Percentiles rank a stretch among this genome's conserved stretches.
Conservation (phyloP, 768 basidiomycete species). For the Boletus huronensis region DNA sequence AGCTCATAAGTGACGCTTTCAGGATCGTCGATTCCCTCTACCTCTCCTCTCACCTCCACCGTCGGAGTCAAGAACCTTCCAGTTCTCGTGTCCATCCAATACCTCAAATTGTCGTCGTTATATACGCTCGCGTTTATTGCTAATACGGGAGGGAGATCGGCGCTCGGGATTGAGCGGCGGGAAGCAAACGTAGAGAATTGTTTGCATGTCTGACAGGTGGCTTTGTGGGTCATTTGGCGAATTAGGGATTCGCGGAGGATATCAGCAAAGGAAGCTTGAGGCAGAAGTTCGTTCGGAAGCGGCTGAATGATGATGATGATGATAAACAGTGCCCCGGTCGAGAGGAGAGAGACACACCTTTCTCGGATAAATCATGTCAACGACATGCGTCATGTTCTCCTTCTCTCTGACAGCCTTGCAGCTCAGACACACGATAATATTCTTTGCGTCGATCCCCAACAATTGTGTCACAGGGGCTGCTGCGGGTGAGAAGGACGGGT, state of each 20-base stretch:
- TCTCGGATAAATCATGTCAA: constrained; percentile 85
- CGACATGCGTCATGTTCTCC: constrained; percentile 73
- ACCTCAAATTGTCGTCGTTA: constrained; percentile 65
- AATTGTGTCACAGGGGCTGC: constrained; percentile 83
- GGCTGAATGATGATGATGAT: constrained; percentile 24
- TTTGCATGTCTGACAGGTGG: constrained; percentile 81
- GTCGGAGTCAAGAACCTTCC: constrained; percentile 54
- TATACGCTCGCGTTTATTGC: constrained; percentile 83
- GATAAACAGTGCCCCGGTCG: neutral
- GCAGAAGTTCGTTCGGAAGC: constrained; percentile 36
- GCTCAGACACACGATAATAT: constrained; percentile 65
- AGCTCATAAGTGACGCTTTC: constrained; percentile 64
- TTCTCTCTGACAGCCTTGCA: constrained; percentile 75
- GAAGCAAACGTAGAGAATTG: constrained; percentile 71
- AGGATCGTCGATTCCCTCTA: constrained; percentile 54
- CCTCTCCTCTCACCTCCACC: constrained; percentile 56
- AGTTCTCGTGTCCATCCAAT: constrained; percentile 63
- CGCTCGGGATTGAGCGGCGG: constrained; percentile 58
- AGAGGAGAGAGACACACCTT: constrained; percentile 47
- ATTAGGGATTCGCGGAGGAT: constrained; percentile 74
- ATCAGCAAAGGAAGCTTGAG: constrained; percentile 53
- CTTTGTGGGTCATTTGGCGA: constrained; percentile 81
- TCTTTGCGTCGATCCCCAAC: constrained; percentile 76
- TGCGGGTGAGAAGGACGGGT: constrained; percentile 30
- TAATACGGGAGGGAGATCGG: constrained; percentile 76